Percentiles rank a stretch among this genome's conserved stretches.
Evolutionary conservation across 2,329 filamentous ascomycete genomes (phyloP).

Genomic region (Madurella mycetomatis): DNA sequence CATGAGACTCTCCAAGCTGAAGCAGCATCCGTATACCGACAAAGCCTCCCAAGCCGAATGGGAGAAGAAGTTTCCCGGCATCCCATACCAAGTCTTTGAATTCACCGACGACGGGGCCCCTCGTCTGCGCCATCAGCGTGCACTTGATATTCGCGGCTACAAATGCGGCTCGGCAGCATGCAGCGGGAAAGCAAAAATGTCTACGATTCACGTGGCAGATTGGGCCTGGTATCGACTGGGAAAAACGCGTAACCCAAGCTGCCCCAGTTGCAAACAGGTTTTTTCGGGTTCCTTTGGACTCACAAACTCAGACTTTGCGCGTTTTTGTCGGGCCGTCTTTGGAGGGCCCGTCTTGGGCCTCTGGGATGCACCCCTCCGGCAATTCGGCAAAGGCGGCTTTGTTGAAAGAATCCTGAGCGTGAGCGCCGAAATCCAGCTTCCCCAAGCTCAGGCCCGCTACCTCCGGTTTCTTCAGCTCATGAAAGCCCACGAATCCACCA

Average conservation of each 20-base stretch:
- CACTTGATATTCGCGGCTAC: conserved; percentile 3
- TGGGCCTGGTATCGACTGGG: conserved; percentile 7
- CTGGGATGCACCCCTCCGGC: conserved; percentile 10
- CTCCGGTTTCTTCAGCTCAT: conserved; percentile 11
- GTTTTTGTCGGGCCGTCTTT: not conserved
- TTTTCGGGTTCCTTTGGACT: not conserved
- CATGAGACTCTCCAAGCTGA: not conserved
- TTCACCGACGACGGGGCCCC: not conserved
- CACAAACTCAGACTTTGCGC: not conserved
- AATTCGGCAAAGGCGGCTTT: conserved; percentile 5
- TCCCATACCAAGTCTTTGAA: conserved; percentile 7
- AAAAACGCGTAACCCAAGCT: not conserved
- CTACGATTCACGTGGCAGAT: conserved; percentile 1
- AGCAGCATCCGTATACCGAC: not conserved
- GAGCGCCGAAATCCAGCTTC: not conserved
- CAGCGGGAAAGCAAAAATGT: too few species aligned
- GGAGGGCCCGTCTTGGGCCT: conserved; percentile 4
- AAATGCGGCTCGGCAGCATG: not conserved
- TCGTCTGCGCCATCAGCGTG: not conserved
- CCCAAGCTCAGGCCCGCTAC: conserved; percentile 4
- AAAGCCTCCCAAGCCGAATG: conserved; percentile 2
- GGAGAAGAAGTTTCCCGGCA: not conserved
- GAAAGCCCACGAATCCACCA: not conserved
- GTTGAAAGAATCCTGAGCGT: not conserved
- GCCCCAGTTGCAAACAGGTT: not conserved